Percentiles rank a stretch among this genome's conserved stretches.
phyloP scores from a whole-genome alignment of 768 basidiomycete genomes.

The Clathrus columnatus region DNA sequence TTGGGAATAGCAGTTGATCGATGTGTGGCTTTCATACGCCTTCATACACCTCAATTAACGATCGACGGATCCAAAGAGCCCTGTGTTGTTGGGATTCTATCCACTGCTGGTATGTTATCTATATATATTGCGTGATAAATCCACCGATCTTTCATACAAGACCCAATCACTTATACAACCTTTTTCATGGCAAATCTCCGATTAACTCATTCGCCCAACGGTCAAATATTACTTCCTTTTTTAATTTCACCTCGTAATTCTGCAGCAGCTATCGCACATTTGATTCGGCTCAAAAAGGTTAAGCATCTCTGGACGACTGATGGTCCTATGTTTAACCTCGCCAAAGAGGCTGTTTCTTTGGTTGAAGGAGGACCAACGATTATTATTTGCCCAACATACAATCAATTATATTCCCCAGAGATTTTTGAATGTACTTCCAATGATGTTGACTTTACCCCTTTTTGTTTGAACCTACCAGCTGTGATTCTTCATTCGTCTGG shows the following conservation, averaged over 20 bases:
- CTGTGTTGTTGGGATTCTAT: constrained; percentile 10
- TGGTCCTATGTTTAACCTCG: constrained; percentile 17
- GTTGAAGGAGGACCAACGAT: neutral
- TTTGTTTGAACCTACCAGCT: constrained; percentile 7
- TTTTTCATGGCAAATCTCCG: constrained; percentile 13
- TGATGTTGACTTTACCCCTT: neutral
- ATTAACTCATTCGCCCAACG: constrained; percentile 8
- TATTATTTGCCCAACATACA: neutral
- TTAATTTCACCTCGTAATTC: constrained; percentile 29
- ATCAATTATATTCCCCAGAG: constrained; percentile 6
- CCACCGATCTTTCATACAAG: constrained; percentile 13
- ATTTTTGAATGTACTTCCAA: neutral
- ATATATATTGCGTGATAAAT: neutral
- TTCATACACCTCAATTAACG: neutral
- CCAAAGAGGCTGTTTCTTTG: constrained; percentile 1
- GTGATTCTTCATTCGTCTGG: constrained; percentile 23
- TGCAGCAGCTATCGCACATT: constrained; percentile 26
- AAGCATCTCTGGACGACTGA: constrained; percentile 18
- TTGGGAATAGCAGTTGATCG: neutral
- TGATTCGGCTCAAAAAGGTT: constrained; percentile 19
- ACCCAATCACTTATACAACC: constrained; percentile 19
- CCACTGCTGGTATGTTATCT: constrained; percentile 2
- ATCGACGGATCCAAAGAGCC: neutral
- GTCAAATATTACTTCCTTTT: constrained; percentile 17
- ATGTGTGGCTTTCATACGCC: neutral